Evolutionary conservation across 2,329 filamentous ascomycete genomes (phyloP), one percentile per base, ranked within the genome.

Genomic region (Pseudogymnoascus sp.): DNA sequence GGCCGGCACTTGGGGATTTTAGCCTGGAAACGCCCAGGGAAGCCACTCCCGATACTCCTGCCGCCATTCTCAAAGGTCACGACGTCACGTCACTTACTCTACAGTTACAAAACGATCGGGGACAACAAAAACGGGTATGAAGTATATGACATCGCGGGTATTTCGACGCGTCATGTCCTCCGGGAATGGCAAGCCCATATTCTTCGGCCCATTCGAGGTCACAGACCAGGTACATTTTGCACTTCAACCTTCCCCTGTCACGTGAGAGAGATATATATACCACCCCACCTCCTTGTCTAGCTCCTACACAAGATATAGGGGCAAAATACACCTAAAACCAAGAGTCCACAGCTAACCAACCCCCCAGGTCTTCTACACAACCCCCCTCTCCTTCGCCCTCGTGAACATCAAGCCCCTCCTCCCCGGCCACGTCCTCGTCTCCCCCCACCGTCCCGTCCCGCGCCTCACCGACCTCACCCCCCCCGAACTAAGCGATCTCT

Each of bases 331-430:
- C n/a, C 5, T 3, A 11, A 35, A 38, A 28, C 3, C 23, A 50
- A 50, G 44, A 50, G 7, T 28, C 13, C 17, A 50, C 7, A 28
- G 23, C 44, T 50, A 50, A 50, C 40, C 2, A 3, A 3, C 61
- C 64, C 1, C 44, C 31, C 69, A 97, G 89, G 91, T 97, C 78
- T 97, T 97, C 79, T 85, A 96, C 76, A 81, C 82, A 68, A 96
- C 93, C 1, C 81, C 84, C 0, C 82, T 89, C 71, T 90, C 88
- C 69, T 97, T 92, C 78, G 92, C 91, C 62, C 82, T 97, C 67
- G 93, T 97, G 64, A 99, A 99, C 78, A 85, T 97, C 74, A 97
- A 96, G 77, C 95, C 95, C 23, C 84, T 99, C 38, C 83, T 97
- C 1, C 92, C 93, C 0, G 95, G 95, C 64, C 95, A 99, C 78